Evolutionary conservation across 805 yeast genomes (phyloP).

Genomic region (Myxozyma neglecta): DNA sequence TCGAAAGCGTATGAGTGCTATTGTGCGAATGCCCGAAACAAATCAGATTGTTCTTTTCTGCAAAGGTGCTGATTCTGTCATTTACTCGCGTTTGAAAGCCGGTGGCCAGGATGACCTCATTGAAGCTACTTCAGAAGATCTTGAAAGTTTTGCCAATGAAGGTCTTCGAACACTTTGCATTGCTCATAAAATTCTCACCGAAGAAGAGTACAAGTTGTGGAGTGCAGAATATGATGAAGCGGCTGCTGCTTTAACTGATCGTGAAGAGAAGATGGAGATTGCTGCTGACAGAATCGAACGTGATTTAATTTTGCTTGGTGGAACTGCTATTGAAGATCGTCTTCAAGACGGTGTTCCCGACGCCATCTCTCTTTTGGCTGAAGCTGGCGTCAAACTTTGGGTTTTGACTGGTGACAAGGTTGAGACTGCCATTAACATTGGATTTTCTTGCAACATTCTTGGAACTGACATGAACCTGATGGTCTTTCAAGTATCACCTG

Average conservation of each 20-base stretch:
- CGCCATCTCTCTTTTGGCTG: constrained; percentile 61
- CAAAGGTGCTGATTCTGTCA: constrained; percentile 79
- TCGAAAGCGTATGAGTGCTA: constrained; percentile 76
- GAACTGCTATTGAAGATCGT: constrained; percentile 80
- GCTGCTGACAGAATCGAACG: constrained; percentile 62
- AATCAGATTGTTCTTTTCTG: constrained; percentile 50
- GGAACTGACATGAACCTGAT: constrained; percentile 67
- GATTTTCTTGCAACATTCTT: constrained; percentile 72
- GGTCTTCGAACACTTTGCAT: constrained; percentile 77
- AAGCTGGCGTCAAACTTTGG: constrained; percentile 81
- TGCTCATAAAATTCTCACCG: constrained; percentile 55
- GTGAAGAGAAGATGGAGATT: constrained; percentile 57
- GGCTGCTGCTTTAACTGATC: constrained; percentile 52
- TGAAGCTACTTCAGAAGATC: constrained; percentile 58
- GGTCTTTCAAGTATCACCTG: constrained; percentile 49
- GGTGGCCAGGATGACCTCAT: constrained; percentile 49
- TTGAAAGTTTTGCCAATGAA: constrained; percentile 71
- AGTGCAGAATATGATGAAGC: constrained; percentile 57
- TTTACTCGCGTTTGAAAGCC: constrained; percentile 49
- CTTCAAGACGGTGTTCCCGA: constrained; percentile 78
- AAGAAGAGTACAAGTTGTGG: constrained; percentile 55
- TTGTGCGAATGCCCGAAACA: constrained; percentile 50
- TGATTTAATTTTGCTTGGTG: constrained; percentile 61
- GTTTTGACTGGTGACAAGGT: constrained; percentile 80
- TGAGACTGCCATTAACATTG: constrained; percentile 82